phyloP scores from a whole-genome alignment of 2,329 filamentous ascomycete species.

The Calonectria henricotiae region DNA sequence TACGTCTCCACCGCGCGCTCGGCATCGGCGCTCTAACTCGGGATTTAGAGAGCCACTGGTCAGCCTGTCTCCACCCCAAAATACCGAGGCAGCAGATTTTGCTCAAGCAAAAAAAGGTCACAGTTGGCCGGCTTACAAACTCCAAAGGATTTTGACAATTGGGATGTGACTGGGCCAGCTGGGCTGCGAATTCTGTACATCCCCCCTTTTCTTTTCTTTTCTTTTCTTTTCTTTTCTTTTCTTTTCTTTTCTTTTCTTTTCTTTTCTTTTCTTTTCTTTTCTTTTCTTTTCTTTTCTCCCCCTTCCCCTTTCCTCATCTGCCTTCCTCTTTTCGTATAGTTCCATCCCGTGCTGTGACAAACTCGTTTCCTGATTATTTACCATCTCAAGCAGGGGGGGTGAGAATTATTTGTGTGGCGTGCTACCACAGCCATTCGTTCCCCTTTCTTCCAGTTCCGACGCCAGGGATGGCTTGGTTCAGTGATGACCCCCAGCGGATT shows the following conservation, averaged over 20 bases:
- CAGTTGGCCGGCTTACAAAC: background rate
- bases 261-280: background rate
- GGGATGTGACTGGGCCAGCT: background rate
- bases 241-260: background rate
- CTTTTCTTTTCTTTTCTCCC: background rate
- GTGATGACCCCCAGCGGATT: slow-evolving; percentile 24
- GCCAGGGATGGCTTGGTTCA: slow-evolving; percentile 25
- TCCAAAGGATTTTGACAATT: background rate
- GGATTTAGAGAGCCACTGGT: slow-evolving; percentile 14
- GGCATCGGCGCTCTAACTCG: slow-evolving; percentile 25
- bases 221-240: background rate
- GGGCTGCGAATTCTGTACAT: background rate
- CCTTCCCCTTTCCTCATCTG: background rate
- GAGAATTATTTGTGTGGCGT: slow-evolving; percentile 23
- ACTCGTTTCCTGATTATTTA: slow-evolving; percentile 17
- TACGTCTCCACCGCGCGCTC: slow-evolving; percentile 15
- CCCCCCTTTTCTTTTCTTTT: background rate
- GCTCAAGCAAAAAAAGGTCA: background rate
- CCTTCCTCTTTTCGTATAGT: slow-evolving; percentile 20
- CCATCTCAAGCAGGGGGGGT: slow-evolving; percentile 1
- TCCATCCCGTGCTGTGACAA: slow-evolving; percentile 5
- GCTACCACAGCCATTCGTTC: slow-evolving; percentile 20
- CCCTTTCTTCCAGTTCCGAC: background rate
- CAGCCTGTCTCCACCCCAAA: slow-evolving; percentile 12
- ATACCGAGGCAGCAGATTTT: slow-evolving; percentile 26